Evolutionary conservation across 345 rosid species (phyloP), one percentile per base, ranked within the genome.

Genomic region (Moricandia moricandioides): DNA sequence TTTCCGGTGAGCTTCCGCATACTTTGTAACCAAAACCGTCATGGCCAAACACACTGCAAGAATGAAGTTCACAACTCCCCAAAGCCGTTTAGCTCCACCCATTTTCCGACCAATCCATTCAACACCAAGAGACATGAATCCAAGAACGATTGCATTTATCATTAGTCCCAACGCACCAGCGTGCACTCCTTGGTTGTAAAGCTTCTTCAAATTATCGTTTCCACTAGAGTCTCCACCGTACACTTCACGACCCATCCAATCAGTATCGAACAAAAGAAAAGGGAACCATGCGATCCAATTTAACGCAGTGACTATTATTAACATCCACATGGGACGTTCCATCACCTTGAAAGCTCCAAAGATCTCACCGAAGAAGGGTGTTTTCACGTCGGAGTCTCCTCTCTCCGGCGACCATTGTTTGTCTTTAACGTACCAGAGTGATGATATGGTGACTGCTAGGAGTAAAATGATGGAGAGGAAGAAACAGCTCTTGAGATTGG

Each of bases 401-500:
- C 12, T 17, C 65, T 27, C 74, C 0, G 24, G 24, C 24, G 24
- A 21, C 24, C 24, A 21, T 21, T 21, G 24, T 21, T n/a, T 21
- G 24, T 21, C 93, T 2, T 57, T 55, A 1, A 88, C 91, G 54
- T 62, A 82, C 8, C 30, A 17, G 14, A 88, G 82, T 5, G 96
- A 86, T 8, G 65, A 0, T 2, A 51, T 13, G 0, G 88, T 84
- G 3, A 91, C 59, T 26, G 18, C 0, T 1, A 83, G 30, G 14
- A 93, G 89, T 31, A 88, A 69, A 12, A 76, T 47, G 1, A 89
- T 85, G 65, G 89, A 84, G 61, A 93, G 60, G 26, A 93, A 76
- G 85, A 91, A 93, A 76, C 91, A 88, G 5, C 86, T 80, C 72
- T 93, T 93, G 51, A 93, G 86, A 55, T 93, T 93, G 0, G 98